These are phyloP conservation scores for Microcyclospora tardicrescens DNA, from an alignment of 2,329 filamentous ascomycete genomes.

Conservation along the genomic window DNA sequence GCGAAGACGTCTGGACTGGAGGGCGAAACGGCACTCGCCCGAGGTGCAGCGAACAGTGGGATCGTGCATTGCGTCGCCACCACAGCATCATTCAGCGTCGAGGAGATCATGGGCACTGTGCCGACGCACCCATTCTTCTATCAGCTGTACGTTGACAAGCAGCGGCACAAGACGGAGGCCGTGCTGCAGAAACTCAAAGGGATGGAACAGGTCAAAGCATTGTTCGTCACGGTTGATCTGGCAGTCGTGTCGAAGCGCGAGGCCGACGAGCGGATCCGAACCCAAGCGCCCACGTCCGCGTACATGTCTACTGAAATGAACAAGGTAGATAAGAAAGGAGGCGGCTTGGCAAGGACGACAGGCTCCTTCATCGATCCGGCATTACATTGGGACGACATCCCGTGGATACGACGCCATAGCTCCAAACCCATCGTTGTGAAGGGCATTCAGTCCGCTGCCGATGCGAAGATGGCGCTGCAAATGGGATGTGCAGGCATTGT, in stretches of 20 bases:
- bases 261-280: conserved; percentile 33
- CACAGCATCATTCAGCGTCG: conserved; percentile 17
- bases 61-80: conserved; percentile 23
- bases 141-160: conserved; percentile 49
- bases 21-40: conserved; percentile 23
- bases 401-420: conserved; percentile 28
- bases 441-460: conserved; percentile 29
- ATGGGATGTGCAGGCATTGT: conserved; percentile 35
- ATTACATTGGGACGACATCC: conserved; percentile 37
- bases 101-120: conserved; percentile 20
- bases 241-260: conserved; percentile 44
- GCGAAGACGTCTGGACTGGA: conserved; percentile 19
- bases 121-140: conserved; percentile 36
- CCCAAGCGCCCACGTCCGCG: conserved; percentile 47
- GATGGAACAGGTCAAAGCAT: conserved; percentile 35
- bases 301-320: conserved; percentile 41
- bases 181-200: conserved; percentile 36
- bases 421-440: conserved; percentile 43
- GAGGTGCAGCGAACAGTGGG: conserved; percentile 17
- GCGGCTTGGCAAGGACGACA: conserved; percentile 42
- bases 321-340: conserved; percentile 41
- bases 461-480: conserved; percentile 30
- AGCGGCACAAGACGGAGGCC: conserved; percentile 39
- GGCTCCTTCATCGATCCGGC: conserved; percentile 45
- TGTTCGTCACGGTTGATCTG: conserved; percentile 48